These are phyloP conservation scores for Tolypocladium pustulatum DNA, from an alignment of 2,329 filamentous ascomycete genomes.

Conservation along the genomic window DNA sequence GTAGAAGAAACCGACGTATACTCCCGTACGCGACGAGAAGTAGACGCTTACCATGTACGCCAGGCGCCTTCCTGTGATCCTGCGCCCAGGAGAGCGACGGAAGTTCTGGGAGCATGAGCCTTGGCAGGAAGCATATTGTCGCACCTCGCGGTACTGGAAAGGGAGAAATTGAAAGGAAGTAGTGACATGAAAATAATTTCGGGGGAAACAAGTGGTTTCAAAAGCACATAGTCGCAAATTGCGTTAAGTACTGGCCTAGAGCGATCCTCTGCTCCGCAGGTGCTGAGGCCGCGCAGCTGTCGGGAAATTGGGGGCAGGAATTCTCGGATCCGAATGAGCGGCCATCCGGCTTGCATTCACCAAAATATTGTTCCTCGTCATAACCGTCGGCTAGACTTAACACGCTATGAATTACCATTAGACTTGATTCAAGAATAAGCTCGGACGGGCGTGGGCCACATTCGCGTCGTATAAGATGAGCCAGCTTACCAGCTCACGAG, in stretches of 20 bases:
- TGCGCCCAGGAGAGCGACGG: slow-evolving; percentile 16
- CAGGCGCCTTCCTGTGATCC: slow-evolving; percentile 18
- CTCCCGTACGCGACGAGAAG: neutral
- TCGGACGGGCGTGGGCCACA: too few species aligned
- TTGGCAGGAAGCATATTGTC: neutral
- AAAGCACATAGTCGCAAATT: neutral
- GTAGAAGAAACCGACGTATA: neutral
- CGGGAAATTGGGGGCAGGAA: neutral
- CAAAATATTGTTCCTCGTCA: neutral
- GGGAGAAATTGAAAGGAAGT: neutral
- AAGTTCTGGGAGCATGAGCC: slow-evolving; percentile 1
- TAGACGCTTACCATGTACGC: slow-evolving; percentile 16
- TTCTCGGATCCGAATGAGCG: slow-evolving; percentile 2
- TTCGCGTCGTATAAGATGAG: too few species aligned
- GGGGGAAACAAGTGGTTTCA: neutral
- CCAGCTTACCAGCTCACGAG: neutral
- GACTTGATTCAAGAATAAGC: too few species aligned
- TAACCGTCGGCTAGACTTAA: neutral
- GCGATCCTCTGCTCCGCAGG: neutral
- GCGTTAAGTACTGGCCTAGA: neutral
- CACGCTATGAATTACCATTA: too few species aligned
- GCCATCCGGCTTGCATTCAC: neutral
- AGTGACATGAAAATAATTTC: neutral
- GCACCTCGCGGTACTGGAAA: neutral
- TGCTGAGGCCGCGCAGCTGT: neutral